Evolutionary conservation across 805 yeast genomes (phyloP).

Genomic region (Wickerhamomyces mucosus): DNA sequence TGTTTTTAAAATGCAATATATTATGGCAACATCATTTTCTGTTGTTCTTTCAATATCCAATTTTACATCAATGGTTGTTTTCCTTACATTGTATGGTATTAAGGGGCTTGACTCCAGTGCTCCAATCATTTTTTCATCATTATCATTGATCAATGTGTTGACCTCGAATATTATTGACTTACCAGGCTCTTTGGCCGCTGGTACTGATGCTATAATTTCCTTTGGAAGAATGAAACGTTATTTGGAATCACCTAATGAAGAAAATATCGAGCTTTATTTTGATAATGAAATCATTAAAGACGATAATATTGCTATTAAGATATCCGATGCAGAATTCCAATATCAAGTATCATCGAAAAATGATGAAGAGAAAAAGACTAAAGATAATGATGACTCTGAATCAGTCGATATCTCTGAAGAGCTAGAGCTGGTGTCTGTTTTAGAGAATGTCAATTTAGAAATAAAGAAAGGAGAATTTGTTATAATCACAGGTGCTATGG

Average conservation of each 20-base stretch:
- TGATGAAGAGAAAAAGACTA: constrained; percentile 2
- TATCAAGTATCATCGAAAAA: constrained; percentile 42
- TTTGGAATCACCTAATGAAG: constrained; percentile 37
- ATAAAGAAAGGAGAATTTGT: constrained; percentile 61
- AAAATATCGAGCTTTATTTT: constrained; percentile 25
- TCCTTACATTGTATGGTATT: constrained; percentile 28
- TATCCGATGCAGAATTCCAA: constrained; percentile 44
- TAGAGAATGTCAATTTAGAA: constrained; percentile 35
- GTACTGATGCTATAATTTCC: constrained; percentile 53
- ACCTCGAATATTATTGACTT: constrained; percentile 44
- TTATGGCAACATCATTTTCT: constrained; percentile 46
- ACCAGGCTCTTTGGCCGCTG: constrained; percentile 49
- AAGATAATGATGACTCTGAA: background rate
- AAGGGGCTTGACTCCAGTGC: constrained; percentile 38
- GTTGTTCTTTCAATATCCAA: constrained; percentile 39
- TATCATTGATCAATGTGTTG: constrained; percentile 55
- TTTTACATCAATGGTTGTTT: constrained; percentile 45
- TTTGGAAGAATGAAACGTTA: constrained; percentile 48
- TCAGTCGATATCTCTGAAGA: too few species aligned
- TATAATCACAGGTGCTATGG: constrained; percentile 71
- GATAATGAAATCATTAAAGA: constrained; percentile 8
- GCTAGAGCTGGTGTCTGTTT: constrained; percentile 17
- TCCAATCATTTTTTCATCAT: constrained; percentile 52
- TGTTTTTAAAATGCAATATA: constrained; percentile 46
- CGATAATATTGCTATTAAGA: constrained; percentile 32